Evolutionary conservation across 2,329 filamentous ascomycete species (phyloP), one percentile per base, ranked within the genome.

Genomic region (Colletotrichum sublineola): DNA sequence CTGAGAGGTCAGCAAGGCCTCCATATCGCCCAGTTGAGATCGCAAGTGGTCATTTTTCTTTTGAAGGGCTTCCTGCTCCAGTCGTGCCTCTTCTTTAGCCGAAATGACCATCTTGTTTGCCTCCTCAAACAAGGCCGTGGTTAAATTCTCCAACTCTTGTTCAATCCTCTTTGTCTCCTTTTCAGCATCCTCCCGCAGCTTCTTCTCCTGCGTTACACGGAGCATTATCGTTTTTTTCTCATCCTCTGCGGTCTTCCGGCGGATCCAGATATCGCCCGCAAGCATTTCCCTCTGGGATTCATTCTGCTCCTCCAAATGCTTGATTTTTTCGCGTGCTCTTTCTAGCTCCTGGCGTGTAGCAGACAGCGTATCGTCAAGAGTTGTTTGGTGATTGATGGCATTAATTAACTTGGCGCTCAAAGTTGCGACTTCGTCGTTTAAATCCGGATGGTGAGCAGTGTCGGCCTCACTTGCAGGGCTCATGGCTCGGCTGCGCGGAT

Each of bases 41-140:
- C 91, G 93, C 63, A 98, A 88, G 81, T 97, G 94, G 69, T 97
- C 94, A 77, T 96, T 97, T 79, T 94, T 94, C 78, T 93, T 93
- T 69, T 95, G 91, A 53, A 95, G 85, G 5, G 89, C 88, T 75
- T 98, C 95, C 48, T 94, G 92, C 77, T 98, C 94, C 75, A 90
- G 91, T 73, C 95, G 91, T 11, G 96, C 95, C 74, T 97, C 94
- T 80, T 95, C 94, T 79, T 97, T 94, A 48, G 96, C 96, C 20
- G 90, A 91, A 52, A 96, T 94, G 64, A 99, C 96, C 96, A 99
- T 98, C 87, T 93, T 95, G 84, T 99, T 98, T 62, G 96, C 96
- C 85, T 99, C 96, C 80, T 98, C 95, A 75, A 99, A 99, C n/a
- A 99, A 87, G 38, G 94, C 95, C 1, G 94, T 91, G 0, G 96